Evolutionary conservation across 164 flowering plant species (phyloP).

Genomic region (Warburgia ugandensis): DNA sequence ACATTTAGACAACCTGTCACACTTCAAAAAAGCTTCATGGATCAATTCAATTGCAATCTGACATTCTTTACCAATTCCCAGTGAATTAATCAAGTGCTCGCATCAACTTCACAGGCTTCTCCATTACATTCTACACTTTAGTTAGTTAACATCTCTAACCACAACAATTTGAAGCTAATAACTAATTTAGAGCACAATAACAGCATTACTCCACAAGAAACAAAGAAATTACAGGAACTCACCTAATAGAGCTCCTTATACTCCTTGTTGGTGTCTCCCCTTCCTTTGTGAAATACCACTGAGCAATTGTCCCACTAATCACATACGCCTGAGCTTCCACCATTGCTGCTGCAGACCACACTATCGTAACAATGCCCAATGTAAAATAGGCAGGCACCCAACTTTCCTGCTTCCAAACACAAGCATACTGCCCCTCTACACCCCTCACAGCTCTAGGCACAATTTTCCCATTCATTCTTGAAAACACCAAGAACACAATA

Average conservation of each 20-base stretch:
- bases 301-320: constrained; percentile 37
- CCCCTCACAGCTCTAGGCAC: constrained; percentile 30
- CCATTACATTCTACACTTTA: too few species aligned
- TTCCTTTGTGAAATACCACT: constrained; percentile 89
- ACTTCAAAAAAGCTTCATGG: too few species aligned
- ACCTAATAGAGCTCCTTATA: constrained; percentile 83
- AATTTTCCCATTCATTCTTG: constrained; percentile 70
- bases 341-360: constrained; percentile 72
- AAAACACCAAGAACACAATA: constrained; percentile 77
- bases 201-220: not conserved
- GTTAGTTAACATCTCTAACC: too few species aligned
- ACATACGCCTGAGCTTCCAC: constrained; percentile 44
- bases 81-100: too few species aligned
- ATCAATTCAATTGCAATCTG: too few species aligned
- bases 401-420: constrained; percentile 85
- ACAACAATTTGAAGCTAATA: not conserved
- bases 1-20: too few species aligned
- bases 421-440: constrained; percentile 40
- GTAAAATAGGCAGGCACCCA: constrained; percentile 96
- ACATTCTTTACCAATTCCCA: too few species aligned
- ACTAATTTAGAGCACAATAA: not conserved
- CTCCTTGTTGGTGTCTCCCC: constrained; percentile 39
- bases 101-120: too few species aligned
- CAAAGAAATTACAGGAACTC: constrained; percentile 5
- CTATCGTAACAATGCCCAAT: constrained; percentile 75